Evolutionary conservation across 768 basidiomycete species (phyloP).

Genomic region (Mycena galericulata): DNA sequence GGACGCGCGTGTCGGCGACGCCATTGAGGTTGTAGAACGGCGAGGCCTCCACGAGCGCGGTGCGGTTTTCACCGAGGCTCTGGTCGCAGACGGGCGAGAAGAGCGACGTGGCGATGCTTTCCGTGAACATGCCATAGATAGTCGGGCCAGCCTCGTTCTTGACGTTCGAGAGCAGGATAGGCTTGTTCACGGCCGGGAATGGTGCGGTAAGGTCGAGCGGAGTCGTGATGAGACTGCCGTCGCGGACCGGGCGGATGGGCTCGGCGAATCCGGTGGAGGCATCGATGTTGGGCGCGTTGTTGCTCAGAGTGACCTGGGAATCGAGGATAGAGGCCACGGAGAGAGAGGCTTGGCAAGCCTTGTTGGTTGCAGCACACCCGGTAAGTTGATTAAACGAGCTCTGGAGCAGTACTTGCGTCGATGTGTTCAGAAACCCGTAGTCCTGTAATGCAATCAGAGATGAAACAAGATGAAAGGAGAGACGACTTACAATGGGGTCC

Average conservation of each 20-base stretch:
- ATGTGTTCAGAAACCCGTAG: constrained; percentile 73
- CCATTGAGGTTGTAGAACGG: constrained; percentile 57
- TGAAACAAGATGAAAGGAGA: constrained; percentile 11
- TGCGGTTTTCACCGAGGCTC: constrained; percentile 62
- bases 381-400: constrained; percentile 61
- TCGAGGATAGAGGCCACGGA: constrained; percentile 64
- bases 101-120: constrained; percentile 50
- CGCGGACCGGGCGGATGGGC: constrained; percentile 76
- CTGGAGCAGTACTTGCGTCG: constrained; percentile 67
- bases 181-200: constrained; percentile 72
- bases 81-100: constrained; percentile 54
- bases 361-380: constrained; percentile 58
- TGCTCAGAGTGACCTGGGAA: constrained; percentile 61
- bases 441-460: constrained; percentile 54
- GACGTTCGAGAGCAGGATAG: constrained; percentile 79
- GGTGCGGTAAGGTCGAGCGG: constrained; percentile 71
- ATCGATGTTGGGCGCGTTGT: constrained; percentile 58
- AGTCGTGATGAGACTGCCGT: constrained; percentile 76
- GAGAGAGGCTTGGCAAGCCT: constrained; percentile 63
- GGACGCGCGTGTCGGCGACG: constrained; percentile 63
- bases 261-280: constrained; percentile 63
- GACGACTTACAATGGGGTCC: constrained; percentile 79
- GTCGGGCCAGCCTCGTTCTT: constrained; percentile 77
- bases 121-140: constrained; percentile 60
- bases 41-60: constrained; percentile 56